phyloP scores from a whole-genome alignment of 176 grass and related monocot species.

The Zea luxurians region DNA sequence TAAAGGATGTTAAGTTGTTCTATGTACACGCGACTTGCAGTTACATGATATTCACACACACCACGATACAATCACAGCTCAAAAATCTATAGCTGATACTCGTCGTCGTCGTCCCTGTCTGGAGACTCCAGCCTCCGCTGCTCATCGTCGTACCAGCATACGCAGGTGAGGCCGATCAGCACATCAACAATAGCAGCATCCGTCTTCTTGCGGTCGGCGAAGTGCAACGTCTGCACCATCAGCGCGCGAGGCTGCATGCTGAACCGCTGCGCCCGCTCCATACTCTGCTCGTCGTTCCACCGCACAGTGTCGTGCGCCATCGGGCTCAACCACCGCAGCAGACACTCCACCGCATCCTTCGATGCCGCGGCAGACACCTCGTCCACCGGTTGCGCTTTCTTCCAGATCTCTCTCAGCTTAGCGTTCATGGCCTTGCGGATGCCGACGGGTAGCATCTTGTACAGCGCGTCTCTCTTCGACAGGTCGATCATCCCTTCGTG shows the following conservation, averaged over 20 bases:
- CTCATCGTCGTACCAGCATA: conserved; percentile 70
- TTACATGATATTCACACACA: background rate
- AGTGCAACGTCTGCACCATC: conserved; percentile 82
- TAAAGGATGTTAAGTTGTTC: no score
- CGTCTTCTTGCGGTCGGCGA: conserved; percentile 68
- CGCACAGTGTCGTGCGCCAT: conserved; percentile 71
- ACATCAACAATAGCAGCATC: conserved; percentile 71
- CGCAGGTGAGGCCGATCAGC: conserved; percentile 67
- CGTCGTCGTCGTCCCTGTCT: conserved; percentile 11
- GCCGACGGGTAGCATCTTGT: conserved; percentile 68
- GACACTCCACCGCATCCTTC: conserved; percentile 39
- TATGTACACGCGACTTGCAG: background rate
- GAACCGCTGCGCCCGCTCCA: conserved; percentile 77
- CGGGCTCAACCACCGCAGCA: conserved; percentile 66
- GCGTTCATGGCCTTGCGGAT: conserved; percentile 58
- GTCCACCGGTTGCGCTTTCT: conserved; percentile 46
- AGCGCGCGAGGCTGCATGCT: conserved; percentile 46
- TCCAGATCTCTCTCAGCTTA: conserved; percentile 60
- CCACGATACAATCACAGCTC: background rate
- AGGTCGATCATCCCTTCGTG: conserved; percentile 45
- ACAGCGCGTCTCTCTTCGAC: conserved; percentile 62
- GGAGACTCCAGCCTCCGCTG: conserved; percentile 6
- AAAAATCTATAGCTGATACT: background rate
- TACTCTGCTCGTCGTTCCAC: conserved; percentile 76
- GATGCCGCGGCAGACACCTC: conserved; percentile 42